A percentile compares a stretch with the other conserved stretches of the same genome.
Evolutionary conservation across 768 basidiomycete species (phyloP).

Genomic region (Collybia mongolica): DNA sequence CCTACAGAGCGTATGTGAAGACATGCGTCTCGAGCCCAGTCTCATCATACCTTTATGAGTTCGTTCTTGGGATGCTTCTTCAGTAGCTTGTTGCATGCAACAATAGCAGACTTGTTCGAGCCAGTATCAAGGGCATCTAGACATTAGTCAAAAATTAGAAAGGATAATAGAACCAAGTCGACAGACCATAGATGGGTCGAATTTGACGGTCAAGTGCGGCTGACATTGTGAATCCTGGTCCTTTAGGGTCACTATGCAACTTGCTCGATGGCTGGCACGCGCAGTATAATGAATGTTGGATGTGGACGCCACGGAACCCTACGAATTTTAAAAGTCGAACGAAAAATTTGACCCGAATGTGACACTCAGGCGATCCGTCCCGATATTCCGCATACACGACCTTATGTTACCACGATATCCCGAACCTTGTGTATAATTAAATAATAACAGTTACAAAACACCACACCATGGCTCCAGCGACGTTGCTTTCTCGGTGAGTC

Average conservation of each 20-base stretch:
- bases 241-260: no score
- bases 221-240: conserved; percentile 36
- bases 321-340: background rate
- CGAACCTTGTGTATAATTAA: background rate
- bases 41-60: conserved; percentile 57
- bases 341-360: conserved; percentile 5
- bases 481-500: conserved; percentile 52
- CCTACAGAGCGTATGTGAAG: conserved; percentile 35
- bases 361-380: conserved; percentile 2
- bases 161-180: conserved; percentile 1
- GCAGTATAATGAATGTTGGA: background rate
- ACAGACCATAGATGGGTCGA: conserved; percentile 79
- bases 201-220: conserved; percentile 78
- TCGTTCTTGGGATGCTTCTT: conserved; percentile 81
- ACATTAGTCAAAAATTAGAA: background rate
- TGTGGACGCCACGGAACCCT: background rate
- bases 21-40: background rate
- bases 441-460: background rate
- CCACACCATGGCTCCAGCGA: conserved; percentile 37
- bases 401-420: no score
- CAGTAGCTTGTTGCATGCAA: conserved; percentile 82
- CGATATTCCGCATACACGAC: conserved; percentile 3
- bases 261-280: no score
- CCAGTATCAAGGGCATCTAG: conserved; percentile 84
- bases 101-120: conserved; percentile 83